phyloP scores from a whole-genome alignment of 805 yeast genomes.

The Sugiyamaella floridensis region DNA sequence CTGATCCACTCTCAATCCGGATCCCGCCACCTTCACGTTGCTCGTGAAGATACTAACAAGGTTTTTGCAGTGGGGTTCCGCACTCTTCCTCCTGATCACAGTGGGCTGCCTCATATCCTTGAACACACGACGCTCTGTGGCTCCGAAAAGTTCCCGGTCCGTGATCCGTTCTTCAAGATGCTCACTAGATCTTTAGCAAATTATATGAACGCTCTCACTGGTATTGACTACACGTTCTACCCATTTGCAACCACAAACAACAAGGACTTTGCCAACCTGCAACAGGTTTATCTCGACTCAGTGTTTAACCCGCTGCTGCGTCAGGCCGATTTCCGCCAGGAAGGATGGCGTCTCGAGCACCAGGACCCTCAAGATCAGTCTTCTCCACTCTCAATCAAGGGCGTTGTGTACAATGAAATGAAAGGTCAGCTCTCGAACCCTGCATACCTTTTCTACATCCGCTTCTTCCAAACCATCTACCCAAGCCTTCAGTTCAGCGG shows the following conservation, averaged over 20 bases:
- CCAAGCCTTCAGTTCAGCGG: conserved; percentile 86
- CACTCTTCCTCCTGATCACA: conserved; percentile 90
- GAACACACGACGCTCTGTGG: conserved; percentile 98
- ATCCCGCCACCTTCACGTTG: conserved; percentile 78
- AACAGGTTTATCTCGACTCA: conserved; percentile 83
- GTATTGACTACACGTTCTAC: conserved; percentile 89
- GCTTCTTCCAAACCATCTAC: conserved; percentile 74
- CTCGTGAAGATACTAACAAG: conserved; percentile 73
- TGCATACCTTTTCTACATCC: conserved; percentile 75
- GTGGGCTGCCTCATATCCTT: conserved; percentile 93
- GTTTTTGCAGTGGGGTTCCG: conserved; percentile 86
- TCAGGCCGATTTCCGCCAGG: conserved; percentile 81
- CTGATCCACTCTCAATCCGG: conserved; percentile 64
- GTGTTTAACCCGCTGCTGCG: conserved; percentile 75
- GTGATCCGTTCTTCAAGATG: conserved; percentile 98
- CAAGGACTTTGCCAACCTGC: conserved; percentile 72
- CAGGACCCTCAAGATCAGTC: conserved; percentile 47
- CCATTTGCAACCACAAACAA: conserved; percentile 93
- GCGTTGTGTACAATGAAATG: conserved; percentile 98
- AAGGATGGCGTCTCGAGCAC: conserved; percentile 95
- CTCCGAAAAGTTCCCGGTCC: conserved; percentile 79
- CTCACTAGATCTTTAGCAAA: conserved; percentile 87
- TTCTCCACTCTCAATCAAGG: conserved; percentile 71
- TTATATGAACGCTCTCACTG: conserved; percentile 99
- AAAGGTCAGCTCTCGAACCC: conserved; percentile 93